Evolutionary conservation across 1,284 basidiomycete genomes (phyloP), one percentile per base, ranked within the genome.

Genomic region (Fomitopsis pinicola): DNA sequence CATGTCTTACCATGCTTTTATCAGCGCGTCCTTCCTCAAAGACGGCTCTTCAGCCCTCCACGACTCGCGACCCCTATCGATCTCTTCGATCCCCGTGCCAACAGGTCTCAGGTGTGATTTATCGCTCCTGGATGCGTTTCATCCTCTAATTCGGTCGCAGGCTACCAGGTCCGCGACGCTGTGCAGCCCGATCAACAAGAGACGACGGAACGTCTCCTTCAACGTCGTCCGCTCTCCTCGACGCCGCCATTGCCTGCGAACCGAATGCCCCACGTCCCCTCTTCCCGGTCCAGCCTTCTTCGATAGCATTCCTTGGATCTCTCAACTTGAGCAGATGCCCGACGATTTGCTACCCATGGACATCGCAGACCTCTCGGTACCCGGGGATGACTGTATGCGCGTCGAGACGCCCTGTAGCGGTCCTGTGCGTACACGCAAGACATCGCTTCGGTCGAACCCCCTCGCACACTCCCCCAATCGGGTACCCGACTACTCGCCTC

Each of bases 301-400:
- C 63, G 73, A 74, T 64, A 60, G 66, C 45, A 62, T 74, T 6
- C 69, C 73, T 8, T 74, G 73, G 73, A 71, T 73, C n/a, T 69
- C 70, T 22, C 67, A 69, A n/a, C 48, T 74, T 15, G 68, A 67
- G 61, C 63, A 62, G 44, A 65, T 64, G 58, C 69, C 62, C 54
- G 66, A 63, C 22, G 52, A 53, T 42, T 52, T 65, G 44, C 66
- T 71, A 58, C 63, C 67, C 17, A 71, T 69, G 68, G 70, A 72
- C 59, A 67, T 71, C 48, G 71, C 71, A 35, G 73, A 74, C 53
- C 67, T 74, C 10, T 73, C 73, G n/a, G 62, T 70, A 14, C 66
- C 72, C 36, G 62, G 67, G 30, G 57, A 64, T 44, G 59, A 63
- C 14, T 56, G 30, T 19, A 40, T 60, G 26, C 52, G 35, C 9